A percentile compares a stretch with the other conserved stretches of the same genome.
phyloP scores from a whole-genome alignment of 164 flowering plant species.

The Umbellularia californica region DNA sequence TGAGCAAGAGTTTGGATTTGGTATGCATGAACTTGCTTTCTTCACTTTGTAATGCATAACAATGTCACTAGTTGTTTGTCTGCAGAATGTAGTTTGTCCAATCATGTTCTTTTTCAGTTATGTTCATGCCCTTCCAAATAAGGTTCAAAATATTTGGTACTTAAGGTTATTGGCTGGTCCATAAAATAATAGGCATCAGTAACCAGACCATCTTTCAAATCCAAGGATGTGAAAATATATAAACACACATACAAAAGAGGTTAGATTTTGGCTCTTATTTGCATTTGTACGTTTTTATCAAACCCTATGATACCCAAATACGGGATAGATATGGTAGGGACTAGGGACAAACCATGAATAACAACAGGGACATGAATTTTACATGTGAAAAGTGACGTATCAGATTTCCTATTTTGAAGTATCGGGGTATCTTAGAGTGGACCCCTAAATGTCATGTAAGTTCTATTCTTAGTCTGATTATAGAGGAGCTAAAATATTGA shows the following conservation, averaged over 20 bases:
- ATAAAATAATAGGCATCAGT: not conserved
- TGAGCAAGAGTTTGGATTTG: slow-evolving; percentile 88
- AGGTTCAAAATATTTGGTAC: not conserved
- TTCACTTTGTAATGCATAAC: not conserved
- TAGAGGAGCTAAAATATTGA: no score
- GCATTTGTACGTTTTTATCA: no score
- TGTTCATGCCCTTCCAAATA: not conserved
- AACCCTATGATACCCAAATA: no score
- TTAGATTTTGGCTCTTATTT: no score
- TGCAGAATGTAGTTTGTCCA: not conserved
- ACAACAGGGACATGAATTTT: no score
- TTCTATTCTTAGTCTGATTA: no score
- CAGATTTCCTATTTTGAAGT: no score
- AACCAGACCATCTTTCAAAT: not conserved
- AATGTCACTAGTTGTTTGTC: not conserved
- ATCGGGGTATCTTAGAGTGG: no score
- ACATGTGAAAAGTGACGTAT: no score
- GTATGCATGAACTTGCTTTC: slow-evolving; percentile 29
- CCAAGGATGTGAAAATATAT: not conserved
- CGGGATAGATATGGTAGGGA: no score
- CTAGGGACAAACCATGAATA: no score
- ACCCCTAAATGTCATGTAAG: no score
- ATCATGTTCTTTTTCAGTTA: not conserved
- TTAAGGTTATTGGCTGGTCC: not conserved
- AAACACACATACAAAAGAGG: not conserved